A percentile compares a stretch with the other conserved stretches of the same genome.
Evolutionary conservation across 257 asterid genomes (phyloP).

Genomic region (Dorcoceras hygrometricum): DNA sequence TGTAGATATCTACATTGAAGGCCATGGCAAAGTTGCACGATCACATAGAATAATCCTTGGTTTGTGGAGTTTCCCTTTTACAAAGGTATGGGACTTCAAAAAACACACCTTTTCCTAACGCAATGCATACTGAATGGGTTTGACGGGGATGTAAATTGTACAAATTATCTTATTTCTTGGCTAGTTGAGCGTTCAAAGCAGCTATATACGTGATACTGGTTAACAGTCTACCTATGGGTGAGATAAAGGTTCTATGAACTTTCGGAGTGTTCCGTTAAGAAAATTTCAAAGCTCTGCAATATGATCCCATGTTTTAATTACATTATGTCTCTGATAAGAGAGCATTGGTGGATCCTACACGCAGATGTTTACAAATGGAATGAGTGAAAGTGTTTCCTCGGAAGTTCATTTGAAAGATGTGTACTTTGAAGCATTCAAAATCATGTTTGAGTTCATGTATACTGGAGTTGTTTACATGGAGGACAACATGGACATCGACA

Average conservation of each 20-base stretch:
- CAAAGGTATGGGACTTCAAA: slow-evolving; percentile 56
- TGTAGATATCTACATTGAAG: slow-evolving; percentile 65
- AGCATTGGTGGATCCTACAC: slow-evolving; percentile 16
- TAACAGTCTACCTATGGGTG: too few species aligned
- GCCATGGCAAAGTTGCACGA: slow-evolving; percentile 52
- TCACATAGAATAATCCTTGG: slow-evolving; percentile 85
- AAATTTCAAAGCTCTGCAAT: background rate
- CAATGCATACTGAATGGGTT: slow-evolving; percentile 9
- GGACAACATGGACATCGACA: slow-evolving; percentile 41
- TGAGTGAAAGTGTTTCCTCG: slow-evolving; percentile 78
- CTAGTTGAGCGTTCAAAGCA: too few species aligned
- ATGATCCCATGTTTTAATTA: slow-evolving; percentile 4
- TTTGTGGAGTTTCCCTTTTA: slow-evolving; percentile 87
- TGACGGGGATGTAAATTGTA: too few species aligned
- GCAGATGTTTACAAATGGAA: slow-evolving; percentile 99
- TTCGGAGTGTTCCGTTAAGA: background rate
- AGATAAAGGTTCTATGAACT: background rate
- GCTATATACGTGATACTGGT: too few species aligned
- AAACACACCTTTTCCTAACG: background rate
- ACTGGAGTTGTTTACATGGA: slow-evolving; percentile 56
- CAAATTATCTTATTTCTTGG: too few species aligned
- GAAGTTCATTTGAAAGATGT: slow-evolving; percentile 70
- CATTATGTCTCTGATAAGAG: slow-evolving; percentile 1
- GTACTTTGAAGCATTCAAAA: slow-evolving; percentile 61
- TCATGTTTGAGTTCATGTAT: slow-evolving; percentile 88